Evolutionary conservation across 306 rosid species (phyloP).

Genomic region (Casuarina equisetifolia): DNA sequence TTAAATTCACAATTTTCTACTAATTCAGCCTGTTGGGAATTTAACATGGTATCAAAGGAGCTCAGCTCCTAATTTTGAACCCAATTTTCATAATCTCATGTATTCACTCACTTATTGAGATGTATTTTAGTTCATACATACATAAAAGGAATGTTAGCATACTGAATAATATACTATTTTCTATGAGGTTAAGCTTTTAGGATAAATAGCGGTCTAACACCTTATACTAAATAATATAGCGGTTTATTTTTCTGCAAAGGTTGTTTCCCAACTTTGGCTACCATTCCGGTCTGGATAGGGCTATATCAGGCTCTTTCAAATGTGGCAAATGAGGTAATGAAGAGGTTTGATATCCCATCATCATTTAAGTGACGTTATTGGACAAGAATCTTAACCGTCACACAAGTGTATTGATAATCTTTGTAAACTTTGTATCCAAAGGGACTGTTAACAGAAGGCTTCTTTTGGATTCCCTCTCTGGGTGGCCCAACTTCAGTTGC

Average conservation of each 20-base stretch:
- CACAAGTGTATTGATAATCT: constrained; percentile 30
- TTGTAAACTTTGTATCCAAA: constrained; percentile 38
- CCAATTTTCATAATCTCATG: no score
- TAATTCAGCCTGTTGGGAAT: no score
- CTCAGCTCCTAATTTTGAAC: no score
- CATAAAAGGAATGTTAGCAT: no score
- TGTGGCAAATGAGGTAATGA: constrained; percentile 93
- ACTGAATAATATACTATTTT: no score
- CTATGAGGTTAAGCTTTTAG: no score
- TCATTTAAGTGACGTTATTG: not conserved
- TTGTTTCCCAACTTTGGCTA: constrained; percentile 95
- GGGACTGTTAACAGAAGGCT: constrained; percentile 98
- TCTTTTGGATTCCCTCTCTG: constrained; percentile 98
- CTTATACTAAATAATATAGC: constrained; percentile 7
- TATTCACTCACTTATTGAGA: no score
- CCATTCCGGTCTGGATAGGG: constrained; percentile 98
- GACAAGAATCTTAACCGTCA: not conserved
- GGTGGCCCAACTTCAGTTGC: constrained; percentile 98
- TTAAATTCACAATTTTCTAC: no score
- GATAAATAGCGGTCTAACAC: no score
- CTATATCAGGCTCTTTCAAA: constrained; percentile 97
- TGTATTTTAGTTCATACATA: no score
- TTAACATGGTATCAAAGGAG: no score
- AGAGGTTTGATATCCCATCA: constrained; percentile 7
- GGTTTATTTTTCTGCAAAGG: constrained; percentile 44